Evolutionary conservation across 768 basidiomycete species (phyloP), one percentile per base, ranked within the genome.

Genomic region (Mycena leptocephala): DNA sequence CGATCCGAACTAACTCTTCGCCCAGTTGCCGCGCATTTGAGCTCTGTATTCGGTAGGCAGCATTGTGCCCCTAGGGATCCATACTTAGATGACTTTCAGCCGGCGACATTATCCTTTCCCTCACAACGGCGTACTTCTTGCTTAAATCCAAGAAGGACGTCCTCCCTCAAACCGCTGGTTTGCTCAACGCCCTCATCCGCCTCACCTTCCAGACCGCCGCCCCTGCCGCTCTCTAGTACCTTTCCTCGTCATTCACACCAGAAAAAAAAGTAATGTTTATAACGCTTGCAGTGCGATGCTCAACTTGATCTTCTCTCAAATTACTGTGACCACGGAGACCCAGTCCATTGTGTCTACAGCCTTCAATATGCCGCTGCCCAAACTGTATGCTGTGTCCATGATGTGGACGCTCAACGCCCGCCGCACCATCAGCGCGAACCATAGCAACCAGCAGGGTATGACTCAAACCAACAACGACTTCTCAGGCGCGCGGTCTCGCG

Each of bases 151-250:
- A 37, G 24, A 33, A 63, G 30, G n/a, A 71, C 11, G 70, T 71
- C 22, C 58, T 62, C 8, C 70, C 70, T 22, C 20, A 62, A 28
- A 71, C 70, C 7, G 43, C 32, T n/a, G 59, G 59, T 20, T 28
- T 71, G 8, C 46, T 71, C 28, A 71, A 30, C 32, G 70, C 58
- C 4, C 56, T 71, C 20, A 28, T 71, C 13, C 70, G 58, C n/a
- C 70, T 71, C 26, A 71, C 58, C 1, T 71, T 71, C 48, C 70
- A 71, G 22, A 61, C 70, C 2, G 70, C 70, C 18, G 59, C 70
- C 33, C 70, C 70, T 10, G 55, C 70, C 33, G 70, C 70, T 3
- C 20, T 71, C 33, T 63, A 59, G 70, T 71, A 20, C 43, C 56
- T 43, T 46, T 20, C 13, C 48, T 5, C n/a, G 48, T 6, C 48